These are phyloP conservation scores for Epithemia pelagica DNA, from an alignment of 108 stramenopile genomes.

Conservation along the genomic window DNA sequence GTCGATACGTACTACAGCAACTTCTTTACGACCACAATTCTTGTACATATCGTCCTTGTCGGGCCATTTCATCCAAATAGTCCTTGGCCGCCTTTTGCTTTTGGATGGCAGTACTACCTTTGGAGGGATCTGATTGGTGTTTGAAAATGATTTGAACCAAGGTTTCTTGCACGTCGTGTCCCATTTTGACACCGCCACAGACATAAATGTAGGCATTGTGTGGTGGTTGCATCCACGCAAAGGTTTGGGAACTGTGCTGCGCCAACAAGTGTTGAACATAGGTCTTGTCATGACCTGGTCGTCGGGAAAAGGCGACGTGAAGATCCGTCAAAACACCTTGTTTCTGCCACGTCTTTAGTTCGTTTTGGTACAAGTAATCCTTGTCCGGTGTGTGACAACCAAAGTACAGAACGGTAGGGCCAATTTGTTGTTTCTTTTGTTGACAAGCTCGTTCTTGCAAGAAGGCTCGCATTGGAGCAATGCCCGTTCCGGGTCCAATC, in stretches of 20 bases:
- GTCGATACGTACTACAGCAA: background rate
- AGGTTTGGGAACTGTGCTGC: conserved; percentile 46
- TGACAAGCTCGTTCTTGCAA: conserved; percentile 82
- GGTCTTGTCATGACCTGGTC: conserved; percentile 70
- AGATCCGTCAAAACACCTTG: conserved; percentile 71
- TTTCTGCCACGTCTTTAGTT: conserved; percentile 53
- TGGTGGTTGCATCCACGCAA: no score
- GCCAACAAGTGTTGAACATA: conserved; percentile 92
- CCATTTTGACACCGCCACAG: conserved; percentile 88
- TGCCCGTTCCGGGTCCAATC: conserved; percentile 97
- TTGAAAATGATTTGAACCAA: conserved; percentile 59
- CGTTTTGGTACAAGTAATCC: conserved; percentile 93
- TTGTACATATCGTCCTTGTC: conserved; percentile 69
- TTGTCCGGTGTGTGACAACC: conserved; percentile 81
- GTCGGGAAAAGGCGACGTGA: conserved; percentile 86
- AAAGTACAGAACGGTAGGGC: conserved; percentile 88
- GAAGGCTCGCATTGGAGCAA: conserved; percentile 95
- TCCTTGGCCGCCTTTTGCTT: conserved; percentile 67
- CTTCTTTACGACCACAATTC: conserved; percentile 78
- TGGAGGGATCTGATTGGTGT: conserved; percentile 14
- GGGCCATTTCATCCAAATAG: conserved; percentile 54
- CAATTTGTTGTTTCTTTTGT: conserved; percentile 24
- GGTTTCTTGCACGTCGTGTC: conserved; percentile 72
- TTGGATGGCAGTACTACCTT: conserved; percentile 46
- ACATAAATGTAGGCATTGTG: conserved; percentile 77